Percentiles rank a stretch among this genome's conserved stretches.
These are phyloP conservation scores for Penicillium ucsense DNA, from an alignment of 495 filamentous ascomycete species.

Conservation along the genomic window DNA sequence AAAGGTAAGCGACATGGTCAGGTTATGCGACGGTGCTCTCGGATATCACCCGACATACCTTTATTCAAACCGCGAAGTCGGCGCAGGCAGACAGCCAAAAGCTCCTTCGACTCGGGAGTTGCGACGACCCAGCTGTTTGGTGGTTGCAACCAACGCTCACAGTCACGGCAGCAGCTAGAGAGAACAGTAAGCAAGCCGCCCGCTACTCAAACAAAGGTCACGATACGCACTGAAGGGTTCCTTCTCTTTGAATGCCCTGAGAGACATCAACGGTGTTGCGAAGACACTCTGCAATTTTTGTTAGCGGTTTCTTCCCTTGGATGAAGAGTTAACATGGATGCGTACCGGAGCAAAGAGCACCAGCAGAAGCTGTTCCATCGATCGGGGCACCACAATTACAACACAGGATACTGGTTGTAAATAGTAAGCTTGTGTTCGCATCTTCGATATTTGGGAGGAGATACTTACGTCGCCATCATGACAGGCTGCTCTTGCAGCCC, in stretches of 20 bases:
- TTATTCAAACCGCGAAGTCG: conserved; percentile 63
- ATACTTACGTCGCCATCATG: conserved; percentile 49
- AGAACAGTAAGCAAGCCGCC: neutral
- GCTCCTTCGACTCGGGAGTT: conserved; percentile 72
- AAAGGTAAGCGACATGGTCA: neutral
- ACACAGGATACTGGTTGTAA: conserved; percentile 64
- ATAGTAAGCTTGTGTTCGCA: conserved; percentile 8
- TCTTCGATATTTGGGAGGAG: conserved; percentile 8
- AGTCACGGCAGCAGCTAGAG: conserved; percentile 65
- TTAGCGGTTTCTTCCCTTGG: neutral
- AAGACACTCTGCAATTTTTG: conserved; percentile 58
- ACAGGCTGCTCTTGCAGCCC: conserved; percentile 33
- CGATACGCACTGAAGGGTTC: conserved; percentile 48
- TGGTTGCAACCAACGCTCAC: conserved; percentile 87
- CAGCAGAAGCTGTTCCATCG: conserved; percentile 75
- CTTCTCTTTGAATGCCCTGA: conserved; percentile 84
- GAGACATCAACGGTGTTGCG: conserved; percentile 89
- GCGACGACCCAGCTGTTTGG: conserved; percentile 79
- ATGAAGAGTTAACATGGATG: neutral
- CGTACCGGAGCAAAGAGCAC: conserved; percentile 66
- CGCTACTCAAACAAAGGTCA: neutral
- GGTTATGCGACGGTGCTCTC: neutral
- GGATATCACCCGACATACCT: neutral
- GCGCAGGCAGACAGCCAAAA: conserved; percentile 80
- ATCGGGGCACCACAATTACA: conserved; percentile 93